These are phyloP conservation scores for Solanum dulcamara DNA, from an alignment of 257 asterid genomes.

Conservation along the genomic window DNA sequence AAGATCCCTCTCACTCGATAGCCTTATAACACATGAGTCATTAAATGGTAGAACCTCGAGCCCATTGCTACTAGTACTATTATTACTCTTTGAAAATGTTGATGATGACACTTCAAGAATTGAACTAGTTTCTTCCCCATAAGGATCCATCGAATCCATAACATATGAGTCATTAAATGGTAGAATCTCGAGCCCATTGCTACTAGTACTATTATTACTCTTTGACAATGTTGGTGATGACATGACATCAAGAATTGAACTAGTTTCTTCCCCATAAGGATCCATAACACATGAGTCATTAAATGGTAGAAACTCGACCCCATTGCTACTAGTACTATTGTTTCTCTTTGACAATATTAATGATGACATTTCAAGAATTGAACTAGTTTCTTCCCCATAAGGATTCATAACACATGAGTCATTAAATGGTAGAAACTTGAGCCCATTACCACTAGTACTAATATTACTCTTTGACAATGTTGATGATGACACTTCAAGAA, in stretches of 20 bases:
- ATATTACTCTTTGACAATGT: neutral
- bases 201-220: neutral
- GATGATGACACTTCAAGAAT: constrained; percentile 22
- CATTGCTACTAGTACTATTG: neutral
- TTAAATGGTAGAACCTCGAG: constrained; percentile 7
- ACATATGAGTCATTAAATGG: constrained; percentile 15
- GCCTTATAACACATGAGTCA: constrained; percentile 7
- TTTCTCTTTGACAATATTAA: neutral
- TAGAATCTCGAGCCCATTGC: neutral
- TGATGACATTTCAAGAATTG: constrained; percentile 27
- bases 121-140: constrained; percentile 29
- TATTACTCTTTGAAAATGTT: neutral
- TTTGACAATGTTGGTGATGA: neutral
- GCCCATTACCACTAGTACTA: too few species aligned
- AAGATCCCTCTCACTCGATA: constrained; percentile 34
- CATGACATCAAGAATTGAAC: constrained; percentile 35
- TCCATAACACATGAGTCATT: constrained; percentile 9
- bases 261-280: constrained; percentile 2
- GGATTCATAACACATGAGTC: constrained; percentile 4
- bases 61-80: neutral
- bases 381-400: constrained; percentile 23
- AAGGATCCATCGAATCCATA: constrained; percentile 19
- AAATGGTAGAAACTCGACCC: constrained; percentile 3
- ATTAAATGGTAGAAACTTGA: constrained; percentile 3
- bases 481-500: constrained; percentile 18